These are phyloP conservation scores for Sphagnum tenellum DNA, from an alignment of 225 moss, liverwort and hornwort genomes.

Conservation along the genomic window DNA sequence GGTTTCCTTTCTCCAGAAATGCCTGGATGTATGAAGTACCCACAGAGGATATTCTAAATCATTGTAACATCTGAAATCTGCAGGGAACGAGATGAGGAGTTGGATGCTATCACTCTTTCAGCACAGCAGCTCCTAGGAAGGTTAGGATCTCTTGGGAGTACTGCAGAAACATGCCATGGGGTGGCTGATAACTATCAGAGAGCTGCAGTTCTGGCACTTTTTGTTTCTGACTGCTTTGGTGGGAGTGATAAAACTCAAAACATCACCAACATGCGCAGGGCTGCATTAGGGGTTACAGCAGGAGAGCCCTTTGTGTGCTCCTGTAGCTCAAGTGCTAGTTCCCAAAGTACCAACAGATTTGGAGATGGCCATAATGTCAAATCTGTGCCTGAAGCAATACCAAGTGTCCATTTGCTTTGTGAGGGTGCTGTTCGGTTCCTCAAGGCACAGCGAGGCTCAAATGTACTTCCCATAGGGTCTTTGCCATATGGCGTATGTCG, in stretches of 20 bases:
- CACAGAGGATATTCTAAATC: too few relatives aligned
- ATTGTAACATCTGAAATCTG: neutral
- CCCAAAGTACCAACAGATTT: constrained; percentile 28
- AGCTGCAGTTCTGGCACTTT: constrained; percentile 69
- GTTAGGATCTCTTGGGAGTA: constrained; percentile 29
- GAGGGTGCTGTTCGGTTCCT: constrained; percentile 70
- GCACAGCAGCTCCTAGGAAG: constrained; percentile 82
- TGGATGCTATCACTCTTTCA: constrained; percentile 78
- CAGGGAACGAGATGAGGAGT: constrained; percentile 88
- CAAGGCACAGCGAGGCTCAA: constrained; percentile 69
- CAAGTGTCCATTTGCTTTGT: constrained; percentile 69
- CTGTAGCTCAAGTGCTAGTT: constrained; percentile 54
- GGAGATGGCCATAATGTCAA: constrained; percentile 24
- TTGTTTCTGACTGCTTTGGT: constrained; percentile 94
- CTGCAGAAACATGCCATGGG: constrained; percentile 16
- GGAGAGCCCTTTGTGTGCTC: constrained; percentile 90
- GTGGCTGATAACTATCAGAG: constrained; percentile 49
- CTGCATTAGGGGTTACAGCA: constrained; percentile 72
- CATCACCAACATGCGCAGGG: constrained; percentile 75
- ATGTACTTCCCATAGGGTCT: constrained; percentile 80
- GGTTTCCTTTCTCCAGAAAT: too few relatives aligned
- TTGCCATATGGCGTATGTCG: constrained; percentile 87
- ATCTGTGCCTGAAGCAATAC: constrained; percentile 39
- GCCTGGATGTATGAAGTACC: neutral
- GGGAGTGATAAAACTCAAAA: constrained; percentile 91